These are phyloP conservation scores for Penicillium hesseltinei DNA, from an alignment of 2,329 filamentous ascomycete species.

Conservation along the genomic window DNA sequence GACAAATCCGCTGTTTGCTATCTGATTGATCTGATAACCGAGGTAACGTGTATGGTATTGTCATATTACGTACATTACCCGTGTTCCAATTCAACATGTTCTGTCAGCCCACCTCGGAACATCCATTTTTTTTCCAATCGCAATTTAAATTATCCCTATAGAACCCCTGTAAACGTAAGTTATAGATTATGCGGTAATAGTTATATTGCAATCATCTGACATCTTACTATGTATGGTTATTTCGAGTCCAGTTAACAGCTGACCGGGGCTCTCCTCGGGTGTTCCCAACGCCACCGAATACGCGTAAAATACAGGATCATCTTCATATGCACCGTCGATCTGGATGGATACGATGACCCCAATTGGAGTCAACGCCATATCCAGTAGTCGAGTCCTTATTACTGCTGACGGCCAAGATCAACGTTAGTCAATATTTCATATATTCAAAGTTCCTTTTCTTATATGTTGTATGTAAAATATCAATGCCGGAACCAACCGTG, in stretches of 20 bases:
- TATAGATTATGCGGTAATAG: background rate
- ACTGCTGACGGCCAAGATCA: background rate
- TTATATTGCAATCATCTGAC: background rate
- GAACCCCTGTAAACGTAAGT: background rate
- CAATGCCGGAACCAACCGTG: constrained; percentile 6
- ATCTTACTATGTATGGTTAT: background rate
- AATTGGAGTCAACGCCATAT: constrained; percentile 9
- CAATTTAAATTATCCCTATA: background rate
- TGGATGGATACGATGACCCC: constrained; percentile 14
- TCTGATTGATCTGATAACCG: constrained; percentile 16
- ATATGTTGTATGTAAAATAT: background rate
- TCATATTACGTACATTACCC: background rate
- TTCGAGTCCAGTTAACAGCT: background rate
- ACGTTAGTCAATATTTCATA: background rate
- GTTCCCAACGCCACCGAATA: background rate
- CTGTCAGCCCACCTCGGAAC: background rate
- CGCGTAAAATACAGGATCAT: background rate
- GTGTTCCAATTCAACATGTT: background rate
- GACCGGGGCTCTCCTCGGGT: constrained; percentile 7
- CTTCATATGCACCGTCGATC: constrained; percentile 22
- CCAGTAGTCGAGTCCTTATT: constrained; percentile 13
- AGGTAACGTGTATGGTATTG: constrained; percentile 2
- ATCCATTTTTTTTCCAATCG: background rate
- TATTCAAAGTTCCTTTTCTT: too few species aligned
- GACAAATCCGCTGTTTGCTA: background rate